These are phyloP conservation scores for Strigomonas galati DNA, from an alignment of 208 protist species.

Conservation along the genomic window DNA sequence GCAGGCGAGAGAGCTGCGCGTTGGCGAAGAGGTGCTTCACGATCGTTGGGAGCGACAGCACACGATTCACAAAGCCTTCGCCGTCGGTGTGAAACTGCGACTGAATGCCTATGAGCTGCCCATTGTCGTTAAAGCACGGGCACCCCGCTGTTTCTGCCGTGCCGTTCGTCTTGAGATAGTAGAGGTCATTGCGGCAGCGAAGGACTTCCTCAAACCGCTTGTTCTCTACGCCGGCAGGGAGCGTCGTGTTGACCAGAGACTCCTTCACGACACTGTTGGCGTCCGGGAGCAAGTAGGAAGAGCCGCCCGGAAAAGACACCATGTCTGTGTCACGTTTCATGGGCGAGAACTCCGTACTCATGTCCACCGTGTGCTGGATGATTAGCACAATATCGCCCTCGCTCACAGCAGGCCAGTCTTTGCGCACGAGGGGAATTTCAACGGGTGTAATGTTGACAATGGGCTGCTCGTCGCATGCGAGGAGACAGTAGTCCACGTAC, in stretches of 20 bases:
- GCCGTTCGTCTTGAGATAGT: slow-evolving; percentile 74
- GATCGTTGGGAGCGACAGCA: slow-evolving; percentile 76
- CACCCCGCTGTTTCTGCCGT: slow-evolving; percentile 67
- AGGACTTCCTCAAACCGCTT: slow-evolving; percentile 90
- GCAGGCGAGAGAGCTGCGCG: slow-evolving; percentile 61
- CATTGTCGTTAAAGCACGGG: slow-evolving; percentile 85
- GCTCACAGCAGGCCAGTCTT: slow-evolving; percentile 69
- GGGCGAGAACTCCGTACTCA: slow-evolving; percentile 5
- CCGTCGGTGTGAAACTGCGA: slow-evolving; percentile 60
- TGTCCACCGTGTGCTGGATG: slow-evolving; percentile 78
- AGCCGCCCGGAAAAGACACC: background rate
- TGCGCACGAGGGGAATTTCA: slow-evolving; percentile 56
- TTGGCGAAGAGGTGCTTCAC: slow-evolving; percentile 91
- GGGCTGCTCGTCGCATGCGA: slow-evolving; percentile 68
- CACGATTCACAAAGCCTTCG: slow-evolving; percentile 78
- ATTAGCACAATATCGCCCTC: slow-evolving; percentile 84
- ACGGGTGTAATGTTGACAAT: slow-evolving; percentile 79
- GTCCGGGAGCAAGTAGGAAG: background rate
- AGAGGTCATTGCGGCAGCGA: slow-evolving; percentile 60
- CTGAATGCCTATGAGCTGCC: slow-evolving; percentile 81
- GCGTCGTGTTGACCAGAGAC: background rate
- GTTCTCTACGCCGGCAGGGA: slow-evolving; percentile 25
- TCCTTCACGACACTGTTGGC: background rate
- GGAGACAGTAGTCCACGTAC: slow-evolving; percentile 89
- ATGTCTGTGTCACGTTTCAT: background rate